Base-by-base conservation (phyloP, 179 eudicot species). In the Spinacia oleracea region DNA sequence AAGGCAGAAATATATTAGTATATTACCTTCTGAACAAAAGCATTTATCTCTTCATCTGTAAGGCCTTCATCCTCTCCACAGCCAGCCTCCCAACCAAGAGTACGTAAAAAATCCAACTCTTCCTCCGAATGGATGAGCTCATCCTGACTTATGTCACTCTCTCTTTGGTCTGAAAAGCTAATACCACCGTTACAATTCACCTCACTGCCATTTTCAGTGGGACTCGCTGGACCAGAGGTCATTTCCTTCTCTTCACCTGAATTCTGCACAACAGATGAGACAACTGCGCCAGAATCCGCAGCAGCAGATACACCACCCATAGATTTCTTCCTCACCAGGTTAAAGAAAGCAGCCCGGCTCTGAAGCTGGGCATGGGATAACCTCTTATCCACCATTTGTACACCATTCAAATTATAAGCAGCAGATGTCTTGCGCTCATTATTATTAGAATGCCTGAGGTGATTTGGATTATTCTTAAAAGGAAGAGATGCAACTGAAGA, bases 81-180 rank as follows among this genome's bases (percentile, higher is more conserved):
- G 80, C 85, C 87, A 80, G 90, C 96, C 84, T 91, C 90, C 97
- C 97, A 93, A 70, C 97, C 97, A 87, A 91, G 84, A 79, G 96
- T 87, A 75, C 89, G 94, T 69, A 93, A 78, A 81, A 93, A 90
- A n/a, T 90, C 86, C 80, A 88, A 93, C 86, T 93, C 97, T 85
- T 93, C 93, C 85, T 89, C 93, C 8, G 90, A 74, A 82, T 75
- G 58, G 80, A 80, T 78, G 64, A 84, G 78, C 25, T 80, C 84
- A 68, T 69, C 73, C 29, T 84, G 74, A 66, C 81, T 79, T 35
- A 75, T 43, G 79, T 71, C 81, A 50, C 72, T 79, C 73, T 80
- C 83, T 42, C 81, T 88, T 76, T 74, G 82, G 68, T 53, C 76
- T 77, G 73, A 21, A 68, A 72, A 75, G 71, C 85, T 80, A 70